Base-by-base conservation (phyloP, 495 filamentous ascomycete species). In the Neohortaea acidophila region DNA sequence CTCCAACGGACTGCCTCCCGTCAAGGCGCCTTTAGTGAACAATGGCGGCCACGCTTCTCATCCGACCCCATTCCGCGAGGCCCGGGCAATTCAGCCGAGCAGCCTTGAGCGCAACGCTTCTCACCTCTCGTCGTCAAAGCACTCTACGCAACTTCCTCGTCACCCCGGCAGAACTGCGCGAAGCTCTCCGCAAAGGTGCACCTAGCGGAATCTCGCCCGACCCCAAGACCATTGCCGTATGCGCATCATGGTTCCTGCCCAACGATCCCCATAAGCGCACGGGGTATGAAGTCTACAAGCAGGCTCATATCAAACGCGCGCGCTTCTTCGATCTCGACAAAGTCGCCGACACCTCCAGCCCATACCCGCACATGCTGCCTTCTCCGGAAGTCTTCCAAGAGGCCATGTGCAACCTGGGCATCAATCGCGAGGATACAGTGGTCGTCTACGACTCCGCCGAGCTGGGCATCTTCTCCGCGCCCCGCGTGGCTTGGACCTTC, bases 281-380 rank as follows among this genome's bases (percentile, higher is more conserved):
- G 39, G 91, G 91, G 33, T 64, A 69, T 45, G 63, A 81, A 27
- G 74, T 77, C 41, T 96, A 85, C 67, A 67, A 68, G 41, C 64
- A 78, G 49, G 68, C 69, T 47, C 80, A 81, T 30, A 85, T 97
- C 43, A 85, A 87, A 0, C 70, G 71, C 43, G 75, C 89, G 1
- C 77, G 85, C n/a, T 97, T 96, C 71, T 97, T 97, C 57, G 83
- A 96, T 58, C 66, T 97, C 17, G 91, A 97, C 59, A 79, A 68
- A 21, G 68, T 94, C 50, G 86, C 85, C 45, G 91, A 96, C 54
- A 72, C 72, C 49, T 70, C 72, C 47, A 91, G 81, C 23, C 79
- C 81, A 5, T 97, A 93, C 54, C 87, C 89, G 10, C 89, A 97
- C 57, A 97, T 97, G 89, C 79, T 97, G 5, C 91, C 91, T 2